These are phyloP conservation scores for Trypanosoma scelopori DNA, from an alignment of 208 protist species.

Conservation along the genomic window DNA sequence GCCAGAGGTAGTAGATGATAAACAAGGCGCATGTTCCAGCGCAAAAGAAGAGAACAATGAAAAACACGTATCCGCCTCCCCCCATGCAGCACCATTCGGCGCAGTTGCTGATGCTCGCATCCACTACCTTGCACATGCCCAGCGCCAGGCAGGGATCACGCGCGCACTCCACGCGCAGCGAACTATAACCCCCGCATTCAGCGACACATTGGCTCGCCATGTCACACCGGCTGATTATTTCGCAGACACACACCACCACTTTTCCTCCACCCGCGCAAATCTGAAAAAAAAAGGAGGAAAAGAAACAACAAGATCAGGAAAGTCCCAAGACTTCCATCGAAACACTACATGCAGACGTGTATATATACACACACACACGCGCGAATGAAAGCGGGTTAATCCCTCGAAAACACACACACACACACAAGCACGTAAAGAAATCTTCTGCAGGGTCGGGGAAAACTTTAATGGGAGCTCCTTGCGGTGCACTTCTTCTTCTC, in stretches of 20 bases:
- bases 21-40: slow-evolving; percentile 65
- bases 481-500: too few relatives aligned
- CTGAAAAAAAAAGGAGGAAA: slow-evolving; percentile 26
- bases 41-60: slow-evolving; percentile 76
- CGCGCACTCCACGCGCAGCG: slow-evolving; percentile 72
- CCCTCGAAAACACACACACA: background rate
- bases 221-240: too few relatives aligned
- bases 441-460: too few relatives aligned
- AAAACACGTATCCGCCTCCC: slow-evolving; percentile 68
- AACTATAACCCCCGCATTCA: slow-evolving; percentile 65
- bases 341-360: background rate
- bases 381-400: too few relatives aligned
- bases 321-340: background rate
- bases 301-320: background rate
- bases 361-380: background rate
- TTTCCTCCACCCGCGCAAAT: background rate
- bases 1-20: slow-evolving; percentile 66
- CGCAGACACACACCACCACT: too few relatives aligned
- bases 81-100: slow-evolving; percentile 75
- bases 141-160: slow-evolving; percentile 66
- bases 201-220: slow-evolving; percentile 41
- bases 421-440: background rate
- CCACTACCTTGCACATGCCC: slow-evolving; percentile 60
- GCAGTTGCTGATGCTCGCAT: slow-evolving; percentile 54
- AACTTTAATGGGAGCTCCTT: too few relatives aligned